Conservation (phyloP, 306 rosid species). For the Quercus bicolor region DNA sequence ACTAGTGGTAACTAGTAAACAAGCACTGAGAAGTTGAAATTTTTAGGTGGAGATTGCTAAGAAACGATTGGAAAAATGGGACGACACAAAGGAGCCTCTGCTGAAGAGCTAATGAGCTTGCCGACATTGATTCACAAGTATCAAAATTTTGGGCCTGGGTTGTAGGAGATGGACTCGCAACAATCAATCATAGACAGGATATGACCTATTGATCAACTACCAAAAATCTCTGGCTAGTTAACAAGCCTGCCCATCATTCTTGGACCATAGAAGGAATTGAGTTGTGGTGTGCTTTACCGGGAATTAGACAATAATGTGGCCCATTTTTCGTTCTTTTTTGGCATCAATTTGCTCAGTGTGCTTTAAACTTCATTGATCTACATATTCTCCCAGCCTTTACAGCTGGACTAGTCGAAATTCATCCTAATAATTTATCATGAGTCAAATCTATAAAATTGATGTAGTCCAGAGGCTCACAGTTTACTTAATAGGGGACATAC, state of each 20-base stretch:
- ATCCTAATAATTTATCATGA: not conserved
- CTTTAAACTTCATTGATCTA: too few relatives aligned
- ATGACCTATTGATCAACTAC: too few relatives aligned
- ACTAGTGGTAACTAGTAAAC: not conserved
- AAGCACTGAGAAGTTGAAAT: not conserved
- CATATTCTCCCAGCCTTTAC: not conserved
- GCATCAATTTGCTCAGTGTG: too few relatives aligned
- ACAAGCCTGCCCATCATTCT: not conserved
- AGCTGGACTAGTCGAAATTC: not conserved
- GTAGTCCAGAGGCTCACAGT: not conserved
- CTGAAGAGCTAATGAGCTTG: not conserved
- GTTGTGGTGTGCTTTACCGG: not conserved
- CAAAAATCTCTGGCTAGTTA: too few relatives aligned
- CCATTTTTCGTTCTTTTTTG: too few relatives aligned
- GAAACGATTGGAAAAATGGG: conserved; percentile 46
- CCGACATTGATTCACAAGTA: not conserved
- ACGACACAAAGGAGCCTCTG: conserved; percentile 19
- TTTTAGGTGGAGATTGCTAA: conserved; percentile 44
- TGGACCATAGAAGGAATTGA: not conserved
- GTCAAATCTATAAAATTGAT: not conserved
- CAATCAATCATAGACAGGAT: not conserved
- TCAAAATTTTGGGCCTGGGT: not conserved
- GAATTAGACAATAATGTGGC: too few relatives aligned
- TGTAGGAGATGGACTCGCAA: not conserved
- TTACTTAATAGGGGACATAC: not conserved